Conservation (phyloP, 352 stramenopile genomes). For the Phytophthora pinifolia region DNA sequence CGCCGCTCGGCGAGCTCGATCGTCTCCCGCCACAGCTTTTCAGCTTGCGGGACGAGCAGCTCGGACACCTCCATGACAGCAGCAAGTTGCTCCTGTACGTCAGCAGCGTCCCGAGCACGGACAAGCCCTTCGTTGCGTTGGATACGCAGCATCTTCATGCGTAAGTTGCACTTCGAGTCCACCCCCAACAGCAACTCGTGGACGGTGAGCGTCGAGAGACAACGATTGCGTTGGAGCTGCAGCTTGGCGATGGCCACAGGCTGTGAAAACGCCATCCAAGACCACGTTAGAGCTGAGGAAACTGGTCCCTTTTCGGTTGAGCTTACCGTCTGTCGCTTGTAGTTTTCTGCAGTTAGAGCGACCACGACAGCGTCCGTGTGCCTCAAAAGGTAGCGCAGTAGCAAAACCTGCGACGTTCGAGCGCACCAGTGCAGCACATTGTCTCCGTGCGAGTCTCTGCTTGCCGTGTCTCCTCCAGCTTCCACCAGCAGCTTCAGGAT, state of each 20-base stretch:
- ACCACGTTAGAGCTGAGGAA: neutral
- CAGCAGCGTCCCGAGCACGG: constrained; percentile 6
- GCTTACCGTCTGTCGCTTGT: constrained; percentile 54
- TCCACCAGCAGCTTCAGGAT: constrained; percentile 54
- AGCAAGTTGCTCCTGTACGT: constrained; percentile 34
- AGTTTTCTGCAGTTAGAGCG: constrained; percentile 51
- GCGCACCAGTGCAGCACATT: constrained; percentile 73
- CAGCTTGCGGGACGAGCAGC: constrained; percentile 28
- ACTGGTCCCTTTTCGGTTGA: neutral
- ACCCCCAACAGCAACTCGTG: constrained; percentile 46
- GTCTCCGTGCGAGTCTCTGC: constrained; percentile 57
- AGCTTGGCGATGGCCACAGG: constrained; percentile 61
- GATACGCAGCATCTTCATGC: constrained; percentile 60
- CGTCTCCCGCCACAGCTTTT: constrained; percentile 38
- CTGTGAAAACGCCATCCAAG: constrained; percentile 15
- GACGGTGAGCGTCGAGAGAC: constrained; percentile 31
- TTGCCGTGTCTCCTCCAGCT: constrained; percentile 41
- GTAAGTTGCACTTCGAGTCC: constrained; percentile 55
- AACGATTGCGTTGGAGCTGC: constrained; percentile 27
- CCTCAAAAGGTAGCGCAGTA: constrained; percentile 61
- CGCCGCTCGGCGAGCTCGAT: constrained; percentile 37
- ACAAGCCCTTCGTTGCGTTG: constrained; percentile 37
- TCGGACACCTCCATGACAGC: constrained; percentile 30
- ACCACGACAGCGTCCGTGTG: constrained; percentile 53
- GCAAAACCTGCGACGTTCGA: constrained; percentile 42